Base-by-base conservation (phyloP, 1,284 basidiomycete species). In the Mycosarcoma mackinlayi region DNA sequence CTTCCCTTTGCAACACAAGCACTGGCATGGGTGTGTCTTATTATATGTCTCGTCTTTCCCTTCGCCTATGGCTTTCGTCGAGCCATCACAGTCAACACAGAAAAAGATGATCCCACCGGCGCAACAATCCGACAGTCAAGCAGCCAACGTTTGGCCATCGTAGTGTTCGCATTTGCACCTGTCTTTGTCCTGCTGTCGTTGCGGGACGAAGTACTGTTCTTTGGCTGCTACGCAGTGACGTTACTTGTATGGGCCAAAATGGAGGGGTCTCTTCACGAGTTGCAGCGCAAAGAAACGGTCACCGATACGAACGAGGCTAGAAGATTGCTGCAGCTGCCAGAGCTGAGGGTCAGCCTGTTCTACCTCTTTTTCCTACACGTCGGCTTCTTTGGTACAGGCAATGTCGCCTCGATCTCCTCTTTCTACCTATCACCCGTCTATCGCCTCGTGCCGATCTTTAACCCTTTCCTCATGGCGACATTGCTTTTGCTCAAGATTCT, bases 381-480 rank as follows among this genome's bases (percentile, higher is more conserved):
- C 45, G 92, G 89, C 4, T 94, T 94, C 84, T 93, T 93, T 78
- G 92, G 92, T 11, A 92, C 89, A 50, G 72, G 37, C 73, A 93
- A 91, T 77, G 89, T 93, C 42, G 91, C 91, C n/a, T 92, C 91
- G 3, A 91, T 93, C 77, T 91, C 91, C 87, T 91, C 75, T 13
- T 94, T 94, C 84, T 94, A 94, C 81, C 86, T 94, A 11, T 92
- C 91, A 41, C 92, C 92, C 0, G 92, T 94, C 9, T 94, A 93
- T 77, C 89, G 93, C 4, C 86, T 94, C 13, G 90, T 94, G 57
- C 91, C 92, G 0, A 87, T 93, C 57, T 94, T 94, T 83, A 90
- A 87, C 68, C 92, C 93, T 0, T 94, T 93, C 83, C 86, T 91
- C 51, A 93, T 94, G 92, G 88, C 79, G 14, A 58, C 74, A 1